These are phyloP conservation scores for Amorphotheca resinae DNA, from an alignment of 495 filamentous ascomycete genomes.

Conservation along the genomic window DNA sequence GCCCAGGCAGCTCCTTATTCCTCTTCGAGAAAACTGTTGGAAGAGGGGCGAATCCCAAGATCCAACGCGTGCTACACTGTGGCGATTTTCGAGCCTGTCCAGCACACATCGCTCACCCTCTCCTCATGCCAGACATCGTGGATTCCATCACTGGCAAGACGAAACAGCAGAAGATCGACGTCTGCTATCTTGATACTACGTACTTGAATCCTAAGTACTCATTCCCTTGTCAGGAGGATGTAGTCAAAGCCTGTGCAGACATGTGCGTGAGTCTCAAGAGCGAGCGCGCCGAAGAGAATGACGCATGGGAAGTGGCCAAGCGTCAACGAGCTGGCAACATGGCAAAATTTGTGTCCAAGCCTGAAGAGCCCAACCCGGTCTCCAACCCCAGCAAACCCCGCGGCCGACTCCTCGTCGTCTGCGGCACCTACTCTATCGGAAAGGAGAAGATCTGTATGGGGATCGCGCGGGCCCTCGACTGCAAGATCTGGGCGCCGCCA, in stretches of 20 bases:
- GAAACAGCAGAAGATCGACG: slow-evolving; percentile 76
- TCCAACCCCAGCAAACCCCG: slow-evolving; percentile 14
- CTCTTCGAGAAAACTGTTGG: slow-evolving; percentile 72
- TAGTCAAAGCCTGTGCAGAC: slow-evolving; percentile 79
- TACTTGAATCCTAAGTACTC: slow-evolving; percentile 94
- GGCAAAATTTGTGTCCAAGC: slow-evolving; percentile 45
- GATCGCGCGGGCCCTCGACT: slow-evolving; percentile 73
- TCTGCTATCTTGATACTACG: slow-evolving; percentile 94
- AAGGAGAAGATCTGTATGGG: slow-evolving; percentile 94
- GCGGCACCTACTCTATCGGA: slow-evolving; percentile 95
- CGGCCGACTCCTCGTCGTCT: slow-evolving; percentile 68
- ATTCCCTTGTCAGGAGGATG: slow-evolving; percentile 78
- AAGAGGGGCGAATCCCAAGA: slow-evolving; percentile 40
- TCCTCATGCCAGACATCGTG: slow-evolving; percentile 59
- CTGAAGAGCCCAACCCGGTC: slow-evolving; percentile 22
- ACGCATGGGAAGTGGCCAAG: slow-evolving; percentile 40
- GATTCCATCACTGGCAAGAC: slow-evolving; percentile 55
- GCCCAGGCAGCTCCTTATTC: slow-evolving; percentile 87
- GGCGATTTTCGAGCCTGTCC: slow-evolving; percentile 90
- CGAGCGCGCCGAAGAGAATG: slow-evolving; percentile 34
- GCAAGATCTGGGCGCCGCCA: slow-evolving; percentile 82
- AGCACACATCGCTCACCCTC: slow-evolving; percentile 73
- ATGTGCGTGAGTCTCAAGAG: slow-evolving; percentile 64
- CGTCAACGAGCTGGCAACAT: slow-evolving; percentile 39
- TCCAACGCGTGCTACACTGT: slow-evolving; percentile 80